These are phyloP conservation scores for Stagonosporopsis chrysanthemi DNA, from an alignment of 2,329 filamentous ascomycete species.

Conservation along the genomic window DNA sequence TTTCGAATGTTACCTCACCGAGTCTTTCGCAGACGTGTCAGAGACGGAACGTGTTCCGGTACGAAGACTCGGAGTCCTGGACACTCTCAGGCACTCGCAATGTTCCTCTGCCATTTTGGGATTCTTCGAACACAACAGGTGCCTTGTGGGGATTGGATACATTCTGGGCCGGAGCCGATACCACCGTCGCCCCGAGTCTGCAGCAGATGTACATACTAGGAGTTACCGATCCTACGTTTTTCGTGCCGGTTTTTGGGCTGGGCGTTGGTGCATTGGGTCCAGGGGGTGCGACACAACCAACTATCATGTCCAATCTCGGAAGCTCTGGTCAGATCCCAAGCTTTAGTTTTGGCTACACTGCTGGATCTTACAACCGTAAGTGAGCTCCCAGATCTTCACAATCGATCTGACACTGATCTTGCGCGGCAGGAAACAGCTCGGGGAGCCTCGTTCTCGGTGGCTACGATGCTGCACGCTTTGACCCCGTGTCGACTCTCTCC, in stretches of 20 bases:
- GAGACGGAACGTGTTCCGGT: not conserved
- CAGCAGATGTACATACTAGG: not conserved
- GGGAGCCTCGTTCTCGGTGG: not conserved
- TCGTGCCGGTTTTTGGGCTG: not conserved
- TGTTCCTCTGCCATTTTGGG: not conserved
- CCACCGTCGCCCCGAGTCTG: not conserved
- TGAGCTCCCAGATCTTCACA: not conserved
- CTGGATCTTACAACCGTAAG: not conserved
- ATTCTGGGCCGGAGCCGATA: not conserved
- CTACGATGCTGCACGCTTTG: not conserved
- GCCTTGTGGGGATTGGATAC: not conserved
- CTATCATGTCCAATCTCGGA: not conserved
- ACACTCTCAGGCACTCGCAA: no score
- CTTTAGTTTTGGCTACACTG: not conserved
- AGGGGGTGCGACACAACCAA: not conserved
- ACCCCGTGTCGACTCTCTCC: not conserved
- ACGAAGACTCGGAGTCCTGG: not conserved
- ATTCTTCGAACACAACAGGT: not conserved
- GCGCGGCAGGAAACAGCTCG: not conserved
- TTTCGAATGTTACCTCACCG: not conserved
- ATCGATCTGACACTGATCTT: not conserved
- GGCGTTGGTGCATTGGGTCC: not conserved
- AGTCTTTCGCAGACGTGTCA: not conserved
- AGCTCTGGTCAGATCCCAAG: not conserved
- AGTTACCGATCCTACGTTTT: not conserved